Conservation (phyloP, 495 filamentous ascomycete genomes). For the Xanthoparmelia taractica region DNA sequence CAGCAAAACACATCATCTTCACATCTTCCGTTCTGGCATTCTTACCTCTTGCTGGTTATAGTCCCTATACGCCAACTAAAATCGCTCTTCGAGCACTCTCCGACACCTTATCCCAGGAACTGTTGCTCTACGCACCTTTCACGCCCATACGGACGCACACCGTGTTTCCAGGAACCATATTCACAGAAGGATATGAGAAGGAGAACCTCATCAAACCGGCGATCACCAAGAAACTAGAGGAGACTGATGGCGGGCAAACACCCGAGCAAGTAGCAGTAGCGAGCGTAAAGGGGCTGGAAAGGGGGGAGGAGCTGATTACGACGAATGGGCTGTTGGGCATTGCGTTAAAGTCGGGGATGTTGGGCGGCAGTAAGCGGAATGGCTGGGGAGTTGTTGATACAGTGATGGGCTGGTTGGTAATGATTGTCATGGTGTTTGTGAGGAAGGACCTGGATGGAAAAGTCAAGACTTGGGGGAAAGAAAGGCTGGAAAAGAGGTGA, state of each 20-base stretch:
- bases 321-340: conserved; percentile 55
- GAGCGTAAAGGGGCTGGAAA: conserved; percentile 68
- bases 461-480: conserved; percentile 25
- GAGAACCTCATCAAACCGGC: conserved; percentile 77
- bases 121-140: conserved; percentile 66
- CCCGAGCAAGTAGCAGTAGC: conserved; percentile 66
- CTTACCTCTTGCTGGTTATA: conserved; percentile 73
- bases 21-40: conserved; percentile 74
- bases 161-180: conserved; percentile 79
- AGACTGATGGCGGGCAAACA: conserved; percentile 68
- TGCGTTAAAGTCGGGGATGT: conserved; percentile 20
- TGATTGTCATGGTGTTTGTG: conserved; percentile 22
- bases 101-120: conserved; percentile 75
- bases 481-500: conserved; percentile 11
- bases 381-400: conserved; percentile 25
- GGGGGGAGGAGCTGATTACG: conserved; percentile 67
- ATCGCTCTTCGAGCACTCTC: conserved; percentile 74
- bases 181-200: conserved; percentile 61
- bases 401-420: conserved; percentile 22
- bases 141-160: conserved; percentile 65
- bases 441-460: conserved; percentile 27
- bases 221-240: conserved; percentile 74
- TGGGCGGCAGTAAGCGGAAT: conserved; percentile 24
- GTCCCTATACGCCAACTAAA: conserved; percentile 77
- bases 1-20: conserved; percentile 66